phyloP scores from a whole-genome alignment of 1,284 basidiomycete species.

The Cutaneotrichosporon sp. region DNA sequence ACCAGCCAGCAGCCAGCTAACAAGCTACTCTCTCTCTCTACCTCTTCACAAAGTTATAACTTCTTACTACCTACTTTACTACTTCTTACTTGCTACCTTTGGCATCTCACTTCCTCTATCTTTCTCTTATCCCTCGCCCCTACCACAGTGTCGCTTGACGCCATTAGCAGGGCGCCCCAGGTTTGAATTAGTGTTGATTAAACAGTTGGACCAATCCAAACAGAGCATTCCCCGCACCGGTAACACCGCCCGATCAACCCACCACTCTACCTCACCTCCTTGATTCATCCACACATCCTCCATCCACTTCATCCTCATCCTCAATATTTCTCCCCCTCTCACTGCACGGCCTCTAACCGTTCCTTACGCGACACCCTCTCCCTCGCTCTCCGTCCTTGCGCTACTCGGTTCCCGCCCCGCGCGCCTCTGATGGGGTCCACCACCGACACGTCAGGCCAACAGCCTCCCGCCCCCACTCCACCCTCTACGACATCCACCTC shows the following conservation, averaged over 20 bases:
- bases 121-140: background rate
- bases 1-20: no score
- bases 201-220: background rate
- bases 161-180: background rate
- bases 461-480: background rate
- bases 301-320: background rate
- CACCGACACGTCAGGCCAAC: background rate
- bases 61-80: no score
- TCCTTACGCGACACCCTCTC: background rate
- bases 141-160: background rate
- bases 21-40: no score
- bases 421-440: conserved; percentile 1
- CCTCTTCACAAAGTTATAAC: no score
- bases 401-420: background rate
- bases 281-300: background rate
- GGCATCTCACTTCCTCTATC: background rate
- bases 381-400: background rate
- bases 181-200: background rate
- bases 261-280: background rate
- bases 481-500: background rate
- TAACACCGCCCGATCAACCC: background rate
- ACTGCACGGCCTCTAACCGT: background rate
- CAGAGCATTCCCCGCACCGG: background rate
- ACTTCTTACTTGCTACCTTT: background rate
- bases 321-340: background rate